Conservation (phyloP, 257 asterid genomes). For the Solanum etuberosum region DNA sequence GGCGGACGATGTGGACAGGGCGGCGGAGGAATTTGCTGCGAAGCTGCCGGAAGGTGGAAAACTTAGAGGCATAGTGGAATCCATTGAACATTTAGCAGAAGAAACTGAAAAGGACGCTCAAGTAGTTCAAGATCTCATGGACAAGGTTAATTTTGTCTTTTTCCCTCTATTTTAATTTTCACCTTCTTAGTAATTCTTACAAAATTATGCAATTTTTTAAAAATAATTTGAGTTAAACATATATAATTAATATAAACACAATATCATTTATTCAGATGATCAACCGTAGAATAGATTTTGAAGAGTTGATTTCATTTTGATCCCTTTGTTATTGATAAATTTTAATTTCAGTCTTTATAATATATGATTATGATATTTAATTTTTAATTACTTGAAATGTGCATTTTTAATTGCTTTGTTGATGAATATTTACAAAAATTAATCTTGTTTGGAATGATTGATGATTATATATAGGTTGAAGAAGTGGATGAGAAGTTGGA, state of each 20-base stretch:
- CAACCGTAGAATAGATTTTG: too few species aligned
- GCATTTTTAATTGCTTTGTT: not conserved
- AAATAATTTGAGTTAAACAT: too few species aligned
- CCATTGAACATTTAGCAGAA: constrained; percentile 46
- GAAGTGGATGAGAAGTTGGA: not conserved
- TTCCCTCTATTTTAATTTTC: not conserved
- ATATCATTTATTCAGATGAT: too few species aligned
- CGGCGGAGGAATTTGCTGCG: constrained; percentile 40
- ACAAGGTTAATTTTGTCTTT: constrained; percentile 29
- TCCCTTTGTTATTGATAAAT: not conserved
- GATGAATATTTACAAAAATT: not conserved
- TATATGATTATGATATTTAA: not conserved
- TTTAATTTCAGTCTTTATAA: too few species aligned
- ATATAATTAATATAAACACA: too few species aligned
- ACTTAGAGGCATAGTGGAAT: constrained; percentile 21
- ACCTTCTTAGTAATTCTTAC: not conserved
- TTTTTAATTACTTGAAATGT: not conserved
- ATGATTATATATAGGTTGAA: not conserved
- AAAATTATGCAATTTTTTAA: too few species aligned
- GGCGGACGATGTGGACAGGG: constrained; percentile 45
- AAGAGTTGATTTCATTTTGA: not conserved
- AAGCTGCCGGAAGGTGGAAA: constrained; percentile 39
- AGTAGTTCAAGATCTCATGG: constrained; percentile 36
- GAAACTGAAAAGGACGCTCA: constrained; percentile 37
- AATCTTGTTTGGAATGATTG: not conserved